phyloP scores from a whole-genome alignment of 306 rosid species.

The Quercus bicolor region DNA sequence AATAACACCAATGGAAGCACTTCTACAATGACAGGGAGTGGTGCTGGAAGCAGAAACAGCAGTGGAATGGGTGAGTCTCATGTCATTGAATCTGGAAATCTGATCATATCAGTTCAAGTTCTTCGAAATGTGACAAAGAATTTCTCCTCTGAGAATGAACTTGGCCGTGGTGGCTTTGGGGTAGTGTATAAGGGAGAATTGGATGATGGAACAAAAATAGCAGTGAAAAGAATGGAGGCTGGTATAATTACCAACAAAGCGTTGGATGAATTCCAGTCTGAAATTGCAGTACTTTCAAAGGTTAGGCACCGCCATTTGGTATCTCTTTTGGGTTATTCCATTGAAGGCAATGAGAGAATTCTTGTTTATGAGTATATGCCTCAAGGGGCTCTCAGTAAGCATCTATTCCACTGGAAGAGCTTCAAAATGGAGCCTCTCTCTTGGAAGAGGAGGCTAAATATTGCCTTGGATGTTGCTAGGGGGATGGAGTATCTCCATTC shows the following conservation, averaged over 20 bases:
- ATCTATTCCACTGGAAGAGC: slow-evolving; percentile 92
- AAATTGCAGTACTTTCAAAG: slow-evolving; percentile 91
- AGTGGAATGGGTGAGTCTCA: slow-evolving; percentile 70
- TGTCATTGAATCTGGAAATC: slow-evolving; percentile 86
- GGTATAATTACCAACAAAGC: slow-evolving; percentile 77
- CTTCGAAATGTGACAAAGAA: slow-evolving; percentile 79
- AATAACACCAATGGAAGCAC: slow-evolving; percentile 47
- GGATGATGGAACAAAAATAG: slow-evolving; percentile 92
- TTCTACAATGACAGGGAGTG: slow-evolving; percentile 58
- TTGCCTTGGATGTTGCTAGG: slow-evolving; percentile 96
- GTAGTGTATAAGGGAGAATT: slow-evolving; percentile 92
- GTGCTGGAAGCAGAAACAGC: slow-evolving; percentile 61
- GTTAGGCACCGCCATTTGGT: slow-evolving; percentile 97
- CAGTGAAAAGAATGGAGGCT: slow-evolving; percentile 94
- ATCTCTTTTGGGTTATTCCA: slow-evolving; percentile 78
- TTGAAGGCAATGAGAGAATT: slow-evolving; percentile 77
- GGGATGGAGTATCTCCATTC: slow-evolving; percentile 96
- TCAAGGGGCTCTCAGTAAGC: slow-evolving; percentile 95
- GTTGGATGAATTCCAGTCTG: slow-evolving; percentile 93
- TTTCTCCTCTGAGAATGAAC: slow-evolving; percentile 89
- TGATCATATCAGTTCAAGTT: slow-evolving; percentile 86
- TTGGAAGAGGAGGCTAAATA: slow-evolving; percentile 91
- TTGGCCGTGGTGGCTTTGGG: slow-evolving; percentile 97
- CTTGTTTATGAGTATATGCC: slow-evolving; percentile 95
- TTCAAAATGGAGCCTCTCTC: slow-evolving; percentile 74